phyloP scores from a whole-genome alignment of 805 yeast species.

The Metschnikowia gelsemii region DNA sequence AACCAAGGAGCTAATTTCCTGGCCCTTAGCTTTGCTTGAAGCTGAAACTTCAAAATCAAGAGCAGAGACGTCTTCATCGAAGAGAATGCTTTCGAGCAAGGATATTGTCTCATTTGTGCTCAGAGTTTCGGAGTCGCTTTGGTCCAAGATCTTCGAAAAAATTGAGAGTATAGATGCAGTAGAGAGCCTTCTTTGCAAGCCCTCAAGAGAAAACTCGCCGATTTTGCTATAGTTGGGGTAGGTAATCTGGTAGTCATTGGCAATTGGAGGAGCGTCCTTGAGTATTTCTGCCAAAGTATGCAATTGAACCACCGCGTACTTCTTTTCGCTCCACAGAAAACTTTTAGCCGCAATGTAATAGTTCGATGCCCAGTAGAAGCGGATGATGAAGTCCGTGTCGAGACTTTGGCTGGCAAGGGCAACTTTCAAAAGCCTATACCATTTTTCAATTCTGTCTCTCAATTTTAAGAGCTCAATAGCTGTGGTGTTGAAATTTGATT shows the following conservation, averaged over 20 bases:
- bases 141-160: constrained; percentile 52
- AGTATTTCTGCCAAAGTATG: constrained; percentile 38
- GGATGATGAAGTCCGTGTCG: constrained; percentile 5
- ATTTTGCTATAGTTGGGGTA: constrained; percentile 62
- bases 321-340: constrained; percentile 32
- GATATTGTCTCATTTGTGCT: constrained; percentile 35
- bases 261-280: background rate
- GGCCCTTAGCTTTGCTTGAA: background rate
- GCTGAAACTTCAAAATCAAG: background rate
- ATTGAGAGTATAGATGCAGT: constrained; percentile 68
- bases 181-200: constrained; percentile 61
- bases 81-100: constrained; percentile 48
- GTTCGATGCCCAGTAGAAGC: constrained; percentile 34
- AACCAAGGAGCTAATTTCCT: constrained; percentile 10
- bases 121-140: constrained; percentile 23
- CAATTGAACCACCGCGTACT: constrained; percentile 35
- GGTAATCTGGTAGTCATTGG: constrained; percentile 28
- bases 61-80: constrained; percentile 21
- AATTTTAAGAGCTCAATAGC: constrained; percentile 40
- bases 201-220: constrained; percentile 50
- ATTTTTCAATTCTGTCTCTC: constrained; percentile 44
- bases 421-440: constrained; percentile 33
- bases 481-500: constrained; percentile 31
- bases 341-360: constrained; percentile 24
- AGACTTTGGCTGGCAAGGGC: background rate